These are phyloP conservation scores for Rhododendron ferrugineum DNA, from an alignment of 148 eudicot genomes.

Conservation along the genomic window DNA sequence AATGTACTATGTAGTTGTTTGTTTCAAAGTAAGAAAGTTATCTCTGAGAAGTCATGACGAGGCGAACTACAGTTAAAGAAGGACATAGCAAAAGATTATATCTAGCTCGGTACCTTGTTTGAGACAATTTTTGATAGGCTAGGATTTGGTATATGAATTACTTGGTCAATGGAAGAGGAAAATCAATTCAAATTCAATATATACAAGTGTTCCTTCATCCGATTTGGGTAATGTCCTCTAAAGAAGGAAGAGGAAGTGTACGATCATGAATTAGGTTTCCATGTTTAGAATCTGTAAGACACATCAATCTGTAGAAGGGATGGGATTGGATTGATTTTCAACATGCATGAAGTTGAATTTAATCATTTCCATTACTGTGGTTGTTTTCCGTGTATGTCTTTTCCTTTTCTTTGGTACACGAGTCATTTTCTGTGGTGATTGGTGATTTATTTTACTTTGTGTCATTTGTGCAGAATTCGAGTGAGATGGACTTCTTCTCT, in stretches of 20 bases:
- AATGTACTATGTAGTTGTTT: background rate
- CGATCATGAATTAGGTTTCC: background rate
- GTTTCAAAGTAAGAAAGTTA: background rate
- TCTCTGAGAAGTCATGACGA: background rate
- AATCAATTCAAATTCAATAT: background rate
- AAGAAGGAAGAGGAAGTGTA: background rate
- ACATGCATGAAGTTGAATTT: background rate
- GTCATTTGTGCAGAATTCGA: slow-evolving; percentile 27
- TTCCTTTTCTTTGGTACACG: background rate
- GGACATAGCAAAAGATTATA: background rate
- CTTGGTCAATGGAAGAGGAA: background rate
- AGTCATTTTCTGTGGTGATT: background rate
- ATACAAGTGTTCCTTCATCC: background rate
- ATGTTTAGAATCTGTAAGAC: background rate
- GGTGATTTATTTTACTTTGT: background rate
- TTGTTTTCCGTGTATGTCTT: background rate
- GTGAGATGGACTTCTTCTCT: slow-evolving; percentile 53
- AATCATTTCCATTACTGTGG: background rate
- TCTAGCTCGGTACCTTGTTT: background rate
- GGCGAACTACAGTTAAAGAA: background rate
- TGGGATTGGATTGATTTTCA: background rate
- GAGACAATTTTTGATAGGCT: background rate
- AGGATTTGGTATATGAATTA: background rate
- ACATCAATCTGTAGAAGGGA: background rate
- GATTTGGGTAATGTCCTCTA: background rate